These are phyloP conservation scores for Plectosphaerella plurivora DNA, from an alignment of 2,329 filamentous ascomycete species.

Conservation along the genomic window DNA sequence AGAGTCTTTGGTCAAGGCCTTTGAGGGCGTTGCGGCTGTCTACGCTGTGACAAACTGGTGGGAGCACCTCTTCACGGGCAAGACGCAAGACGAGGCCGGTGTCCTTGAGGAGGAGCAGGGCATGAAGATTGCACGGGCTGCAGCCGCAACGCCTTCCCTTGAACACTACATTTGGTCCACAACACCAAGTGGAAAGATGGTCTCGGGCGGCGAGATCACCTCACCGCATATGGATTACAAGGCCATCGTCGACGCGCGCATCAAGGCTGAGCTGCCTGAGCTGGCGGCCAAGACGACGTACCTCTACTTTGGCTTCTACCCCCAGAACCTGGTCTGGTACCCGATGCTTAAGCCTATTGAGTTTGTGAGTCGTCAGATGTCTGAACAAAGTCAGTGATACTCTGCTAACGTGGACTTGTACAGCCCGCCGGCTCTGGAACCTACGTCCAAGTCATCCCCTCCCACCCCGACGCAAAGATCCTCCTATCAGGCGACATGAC, in stretches of 20 bases:
- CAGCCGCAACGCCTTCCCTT: constrained; percentile 27
- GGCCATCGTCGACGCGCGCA: constrained; percentile 31
- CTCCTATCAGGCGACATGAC: constrained; percentile 17
- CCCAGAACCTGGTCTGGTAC: constrained; percentile 20
- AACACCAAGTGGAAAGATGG: constrained; percentile 26
- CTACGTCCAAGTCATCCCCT: constrained; percentile 15
- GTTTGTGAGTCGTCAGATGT: not conserved
- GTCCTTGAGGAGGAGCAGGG: constrained; percentile 30
- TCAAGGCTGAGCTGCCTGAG: constrained; percentile 23
- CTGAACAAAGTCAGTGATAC: no score
- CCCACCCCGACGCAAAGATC: constrained; percentile 13
- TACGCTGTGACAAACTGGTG: constrained; percentile 4
- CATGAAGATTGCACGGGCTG: constrained; percentile 36
- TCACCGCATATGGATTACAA: constrained; percentile 40
- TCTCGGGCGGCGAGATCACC: constrained; percentile 23
- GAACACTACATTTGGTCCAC: constrained; percentile 43
- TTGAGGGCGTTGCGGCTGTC: constrained; percentile 14
- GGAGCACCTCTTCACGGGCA: not conserved
- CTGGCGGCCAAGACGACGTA: constrained; percentile 34
- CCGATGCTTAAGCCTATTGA: constrained; percentile 4
- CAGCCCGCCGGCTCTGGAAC: constrained; percentile 9
- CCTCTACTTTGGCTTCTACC: constrained; percentile 29
- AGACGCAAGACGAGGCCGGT: constrained; percentile 2
- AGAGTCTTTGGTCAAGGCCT: constrained; percentile 30
- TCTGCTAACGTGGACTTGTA: not conserved